Evolutionary conservation across 148 eudicot species (phyloP).

Genomic region (Silene conica): DNA sequence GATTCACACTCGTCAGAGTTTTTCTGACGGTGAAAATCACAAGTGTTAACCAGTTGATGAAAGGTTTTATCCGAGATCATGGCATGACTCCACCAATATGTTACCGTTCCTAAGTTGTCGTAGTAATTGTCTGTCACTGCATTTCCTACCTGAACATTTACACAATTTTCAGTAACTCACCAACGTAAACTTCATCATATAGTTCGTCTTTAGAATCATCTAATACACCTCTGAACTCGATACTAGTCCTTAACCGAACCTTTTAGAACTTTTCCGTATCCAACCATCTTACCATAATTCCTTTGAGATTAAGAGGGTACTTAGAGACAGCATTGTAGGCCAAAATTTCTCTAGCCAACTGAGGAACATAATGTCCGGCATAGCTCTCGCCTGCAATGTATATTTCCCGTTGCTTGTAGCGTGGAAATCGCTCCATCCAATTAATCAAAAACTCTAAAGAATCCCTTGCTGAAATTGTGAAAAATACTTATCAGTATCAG

Average conservation of each 20-base stretch:
- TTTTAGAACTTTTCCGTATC: no score
- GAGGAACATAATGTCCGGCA: constrained; percentile 97
- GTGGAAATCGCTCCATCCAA: constrained; percentile 85
- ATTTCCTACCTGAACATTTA: constrained; percentile 66
- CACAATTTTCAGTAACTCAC: neutral
- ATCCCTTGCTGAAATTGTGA: constrained; percentile 48
- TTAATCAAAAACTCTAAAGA: constrained; percentile 59
- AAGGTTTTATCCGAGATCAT: constrained; percentile 87
- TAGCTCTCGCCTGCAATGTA: constrained; percentile 87
- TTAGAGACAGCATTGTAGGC: constrained; percentile 46
- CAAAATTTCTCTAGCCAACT: constrained; percentile 64
- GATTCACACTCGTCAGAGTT: constrained; percentile 87
- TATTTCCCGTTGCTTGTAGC: constrained; percentile 57
- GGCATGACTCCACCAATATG: constrained; percentile 98
- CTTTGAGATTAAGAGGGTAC: constrained; percentile 68
- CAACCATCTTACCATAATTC: constrained; percentile 55
- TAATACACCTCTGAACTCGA: neutral
- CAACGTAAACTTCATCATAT: no score
- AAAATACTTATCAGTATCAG: neutral
- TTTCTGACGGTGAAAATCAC: constrained; percentile 72
- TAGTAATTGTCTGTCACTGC: constrained; percentile 95
- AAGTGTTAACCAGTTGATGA: constrained; percentile 59
- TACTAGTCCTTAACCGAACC: no score
- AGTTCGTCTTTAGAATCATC: no score
- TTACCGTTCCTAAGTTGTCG: constrained; percentile 93